These are phyloP conservation scores for Xerocomellus chrysenteron DNA, from an alignment of 768 basidiomycete genomes.

Conservation along the genomic window DNA sequence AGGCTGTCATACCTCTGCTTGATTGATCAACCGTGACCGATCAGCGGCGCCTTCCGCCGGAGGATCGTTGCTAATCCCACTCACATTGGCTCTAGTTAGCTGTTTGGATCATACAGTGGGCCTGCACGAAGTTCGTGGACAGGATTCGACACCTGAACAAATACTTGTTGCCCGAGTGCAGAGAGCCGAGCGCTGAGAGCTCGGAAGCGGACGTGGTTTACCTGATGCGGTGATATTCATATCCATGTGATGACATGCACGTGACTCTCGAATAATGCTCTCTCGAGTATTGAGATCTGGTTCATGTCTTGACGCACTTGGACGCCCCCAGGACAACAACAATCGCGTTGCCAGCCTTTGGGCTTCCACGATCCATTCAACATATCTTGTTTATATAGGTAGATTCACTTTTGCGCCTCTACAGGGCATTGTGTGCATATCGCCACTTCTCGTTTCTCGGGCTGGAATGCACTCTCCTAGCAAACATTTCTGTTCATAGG, in stretches of 20 bases:
- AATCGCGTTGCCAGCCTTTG: conserved; percentile 6
- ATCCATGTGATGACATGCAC: conserved; percentile 15
- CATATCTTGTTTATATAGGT: conserved; percentile 26
- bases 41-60: neutral
- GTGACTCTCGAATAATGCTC: conserved; percentile 21
- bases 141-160: too few relatives aligned
- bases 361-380: conserved; percentile 8
- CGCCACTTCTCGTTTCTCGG: conserved; percentile 5
- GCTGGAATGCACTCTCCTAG: conserved; percentile 25
- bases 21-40: neutral
- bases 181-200: too few relatives aligned
- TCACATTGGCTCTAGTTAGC: neutral
- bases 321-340: conserved; percentile 7
- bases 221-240: conserved; percentile 4
- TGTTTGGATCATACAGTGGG: neutral
- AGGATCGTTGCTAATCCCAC: neutral
- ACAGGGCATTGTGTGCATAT: conserved; percentile 15
- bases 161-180: too few relatives aligned
- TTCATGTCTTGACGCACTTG: conserved; percentile 25
- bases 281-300: conserved; percentile 15
- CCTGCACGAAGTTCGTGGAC: too few relatives aligned
- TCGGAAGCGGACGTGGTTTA: too few relatives aligned
- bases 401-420: conserved; percentile 8
- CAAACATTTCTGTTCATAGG: conserved; percentile 21
- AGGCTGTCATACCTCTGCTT: neutral